phyloP scores from a whole-genome alignment of 768 basidiomycete species.

The Hemileccinum impolitum region DNA sequence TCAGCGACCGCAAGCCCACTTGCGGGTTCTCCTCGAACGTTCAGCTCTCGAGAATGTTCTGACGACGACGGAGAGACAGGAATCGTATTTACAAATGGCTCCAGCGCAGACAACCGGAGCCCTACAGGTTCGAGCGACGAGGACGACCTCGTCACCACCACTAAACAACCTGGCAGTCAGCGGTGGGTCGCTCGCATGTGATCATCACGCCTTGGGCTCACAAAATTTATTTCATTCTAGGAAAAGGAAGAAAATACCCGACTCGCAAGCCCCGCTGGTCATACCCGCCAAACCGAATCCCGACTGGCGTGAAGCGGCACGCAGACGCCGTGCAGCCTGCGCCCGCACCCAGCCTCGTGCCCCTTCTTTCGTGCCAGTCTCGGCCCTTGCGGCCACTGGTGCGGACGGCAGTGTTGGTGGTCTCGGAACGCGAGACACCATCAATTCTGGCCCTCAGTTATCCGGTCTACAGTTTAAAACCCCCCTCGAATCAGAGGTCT shows the following conservation, averaged over 20 bases:
- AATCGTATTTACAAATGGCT: slow-evolving; percentile 21
- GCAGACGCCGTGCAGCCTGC: slow-evolving; percentile 45
- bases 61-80: slow-evolving; percentile 26
- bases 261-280: slow-evolving; percentile 62
- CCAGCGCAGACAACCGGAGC: slow-evolving; percentile 27
- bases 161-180: slow-evolving; percentile 72
- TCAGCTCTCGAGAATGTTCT: slow-evolving; percentile 24
- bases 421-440: slow-evolving; percentile 66
- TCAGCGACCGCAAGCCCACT: slow-evolving; percentile 56
- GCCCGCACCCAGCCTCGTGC: slow-evolving; percentile 9
- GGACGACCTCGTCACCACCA: slow-evolving; percentile 70
- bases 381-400: slow-evolving; percentile 52
- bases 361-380: slow-evolving; percentile 61
- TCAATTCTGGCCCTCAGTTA: slow-evolving; percentile 72
- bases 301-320: slow-evolving; percentile 84
- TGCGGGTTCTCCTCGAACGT: slow-evolving; percentile 45
- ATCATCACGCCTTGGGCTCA: slow-evolving; percentile 52
- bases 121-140: slow-evolving; percentile 50
- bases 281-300: slow-evolving; percentile 85
- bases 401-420: slow-evolving; percentile 75
- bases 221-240: slow-evolving; percentile 47
- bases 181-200: slow-evolving; percentile 63
- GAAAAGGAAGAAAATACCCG: slow-evolving; percentile 36
- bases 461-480: slow-evolving; percentile 61
- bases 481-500: slow-evolving; percentile 26